Evolutionary conservation across 345 rosid species (phyloP).

Genomic region (Isatis tinctoria): DNA sequence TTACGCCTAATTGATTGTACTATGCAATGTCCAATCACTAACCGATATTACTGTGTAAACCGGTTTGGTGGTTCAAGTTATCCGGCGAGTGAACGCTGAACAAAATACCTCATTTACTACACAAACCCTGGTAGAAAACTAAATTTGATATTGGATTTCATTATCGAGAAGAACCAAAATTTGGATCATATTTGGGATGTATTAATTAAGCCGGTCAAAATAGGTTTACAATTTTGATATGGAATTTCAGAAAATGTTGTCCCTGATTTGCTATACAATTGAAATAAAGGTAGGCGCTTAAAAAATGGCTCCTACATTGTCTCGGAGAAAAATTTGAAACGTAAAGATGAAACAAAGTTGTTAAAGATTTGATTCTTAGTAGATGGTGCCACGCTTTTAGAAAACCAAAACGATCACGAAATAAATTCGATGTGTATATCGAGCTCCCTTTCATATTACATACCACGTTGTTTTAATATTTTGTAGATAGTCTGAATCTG

Average conservation of each 20-base stretch:
- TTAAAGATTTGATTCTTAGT: conserved; percentile 1
- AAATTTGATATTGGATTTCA: background rate
- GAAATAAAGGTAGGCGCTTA: background rate
- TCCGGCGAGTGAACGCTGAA: background rate
- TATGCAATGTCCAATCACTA: background rate
- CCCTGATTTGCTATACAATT: background rate
- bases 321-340: conserved; percentile 7
- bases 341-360: conserved; percentile 27
- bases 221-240: background rate
- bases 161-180: background rate
- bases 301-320: background rate
- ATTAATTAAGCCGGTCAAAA: background rate
- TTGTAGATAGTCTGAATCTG: background rate
- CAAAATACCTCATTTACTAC: background rate
- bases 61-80: background rate
- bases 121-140: background rate
- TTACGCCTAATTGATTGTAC: background rate
- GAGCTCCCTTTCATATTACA: background rate
- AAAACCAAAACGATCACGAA: conserved; percentile 21
- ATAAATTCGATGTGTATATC: background rate
- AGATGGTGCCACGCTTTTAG: conserved; percentile 15
- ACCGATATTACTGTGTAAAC: background rate
- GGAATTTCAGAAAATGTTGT: background rate
- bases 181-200: background rate
- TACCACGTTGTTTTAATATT: background rate